phyloP scores from a whole-genome alignment of 805 yeast genomes.

The Candida oleophila region DNA sequence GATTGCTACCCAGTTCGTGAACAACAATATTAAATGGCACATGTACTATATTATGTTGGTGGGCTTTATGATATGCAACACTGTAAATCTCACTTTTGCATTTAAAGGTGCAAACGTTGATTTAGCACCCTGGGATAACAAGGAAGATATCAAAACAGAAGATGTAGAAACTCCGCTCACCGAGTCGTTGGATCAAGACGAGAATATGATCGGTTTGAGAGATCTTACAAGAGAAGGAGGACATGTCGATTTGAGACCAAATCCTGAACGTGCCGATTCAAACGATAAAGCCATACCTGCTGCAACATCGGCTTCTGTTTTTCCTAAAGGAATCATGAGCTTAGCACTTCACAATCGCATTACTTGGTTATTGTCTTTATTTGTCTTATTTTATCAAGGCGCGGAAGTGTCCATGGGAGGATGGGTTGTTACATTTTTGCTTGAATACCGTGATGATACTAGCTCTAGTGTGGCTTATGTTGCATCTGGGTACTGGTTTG shows the following conservation, averaged over 20 bases:
- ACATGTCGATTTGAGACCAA: neutral
- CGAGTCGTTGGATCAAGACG: neutral
- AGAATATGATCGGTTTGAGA: slow-evolving; percentile 2
- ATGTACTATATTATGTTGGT: slow-evolving; percentile 50
- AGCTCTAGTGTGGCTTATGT: slow-evolving; percentile 54
- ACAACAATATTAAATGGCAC: slow-evolving; percentile 53
- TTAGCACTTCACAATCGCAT: slow-evolving; percentile 38
- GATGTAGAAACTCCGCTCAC: slow-evolving; percentile 3
- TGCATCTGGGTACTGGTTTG: slow-evolving; percentile 72
- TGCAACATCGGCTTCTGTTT: neutral
- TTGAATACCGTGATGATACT: slow-evolving; percentile 54
- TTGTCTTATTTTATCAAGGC: slow-evolving; percentile 64
- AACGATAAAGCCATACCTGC: neutral
- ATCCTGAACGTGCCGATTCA: neutral
- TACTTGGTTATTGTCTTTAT: slow-evolving; percentile 51
- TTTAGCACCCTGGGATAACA: slow-evolving; percentile 32
- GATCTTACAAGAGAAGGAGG: slow-evolving; percentile 3
- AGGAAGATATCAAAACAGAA: slow-evolving; percentile 6
- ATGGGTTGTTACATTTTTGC: slow-evolving; percentile 65
- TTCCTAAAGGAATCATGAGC: slow-evolving; percentile 21
- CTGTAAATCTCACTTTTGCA: slow-evolving; percentile 34
- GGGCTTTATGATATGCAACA: slow-evolving; percentile 34
- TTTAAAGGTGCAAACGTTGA: slow-evolving; percentile 52
- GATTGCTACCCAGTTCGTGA: slow-evolving; percentile 54
- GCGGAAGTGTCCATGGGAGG: slow-evolving; percentile 69